Percentiles rank a stretch among this genome's conserved stretches.
Conservation (phyloP, 805 yeast genomes). For the Tetrapisispora iriomotensis region DNA sequence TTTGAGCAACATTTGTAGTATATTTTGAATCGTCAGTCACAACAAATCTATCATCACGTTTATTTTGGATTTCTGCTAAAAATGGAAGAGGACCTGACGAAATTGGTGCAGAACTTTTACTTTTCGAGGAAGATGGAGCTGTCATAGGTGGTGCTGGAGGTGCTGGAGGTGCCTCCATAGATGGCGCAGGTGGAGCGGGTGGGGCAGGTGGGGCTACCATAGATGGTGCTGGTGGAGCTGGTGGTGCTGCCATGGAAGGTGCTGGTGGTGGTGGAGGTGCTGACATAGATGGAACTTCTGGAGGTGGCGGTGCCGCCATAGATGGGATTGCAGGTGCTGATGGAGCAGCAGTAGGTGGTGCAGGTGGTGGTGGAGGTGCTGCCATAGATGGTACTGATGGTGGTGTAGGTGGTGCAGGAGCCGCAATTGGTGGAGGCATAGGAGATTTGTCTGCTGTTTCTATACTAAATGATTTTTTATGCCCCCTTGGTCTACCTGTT, state of each 20-base stretch:
- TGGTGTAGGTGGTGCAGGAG: slow-evolving; percentile 16
- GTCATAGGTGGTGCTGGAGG: slow-evolving; percentile 21
- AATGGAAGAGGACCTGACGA: slow-evolving; percentile 38
- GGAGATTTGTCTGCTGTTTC: slow-evolving; percentile 6
- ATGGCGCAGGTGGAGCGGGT: slow-evolving; percentile 19
- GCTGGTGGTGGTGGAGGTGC: slow-evolving; percentile 16
- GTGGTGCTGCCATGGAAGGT: slow-evolving; percentile 15
- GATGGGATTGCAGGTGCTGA: slow-evolving; percentile 15
- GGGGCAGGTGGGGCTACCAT: slow-evolving; percentile 7
- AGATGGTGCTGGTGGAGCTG: slow-evolving; percentile 13
- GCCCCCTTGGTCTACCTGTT: slow-evolving; percentile 11
- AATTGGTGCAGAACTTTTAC: slow-evolving; percentile 19
- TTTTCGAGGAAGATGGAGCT: slow-evolving; percentile 9
- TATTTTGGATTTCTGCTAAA: slow-evolving; percentile 40
- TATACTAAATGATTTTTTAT: slow-evolving; percentile 11
- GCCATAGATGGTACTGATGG: slow-evolving; percentile 23
- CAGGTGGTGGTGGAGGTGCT: slow-evolving; percentile 14
- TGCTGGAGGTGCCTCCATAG: slow-evolving; percentile 11
- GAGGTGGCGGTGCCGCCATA: slow-evolving; percentile 13
- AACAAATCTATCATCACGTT: slow-evolving; percentile 38
- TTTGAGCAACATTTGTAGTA: slow-evolving; percentile 18
- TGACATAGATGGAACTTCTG: slow-evolving; percentile 16
- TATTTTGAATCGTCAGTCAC: slow-evolving; percentile 31
- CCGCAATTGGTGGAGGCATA: slow-evolving; percentile 5
- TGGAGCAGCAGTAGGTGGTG: slow-evolving; percentile 7